A percentile compares a stretch with the other conserved stretches of the same genome.
Conservation (phyloP, 2,329 filamentous ascomycete species). For the Pseudopithomyces chartarum region DNA sequence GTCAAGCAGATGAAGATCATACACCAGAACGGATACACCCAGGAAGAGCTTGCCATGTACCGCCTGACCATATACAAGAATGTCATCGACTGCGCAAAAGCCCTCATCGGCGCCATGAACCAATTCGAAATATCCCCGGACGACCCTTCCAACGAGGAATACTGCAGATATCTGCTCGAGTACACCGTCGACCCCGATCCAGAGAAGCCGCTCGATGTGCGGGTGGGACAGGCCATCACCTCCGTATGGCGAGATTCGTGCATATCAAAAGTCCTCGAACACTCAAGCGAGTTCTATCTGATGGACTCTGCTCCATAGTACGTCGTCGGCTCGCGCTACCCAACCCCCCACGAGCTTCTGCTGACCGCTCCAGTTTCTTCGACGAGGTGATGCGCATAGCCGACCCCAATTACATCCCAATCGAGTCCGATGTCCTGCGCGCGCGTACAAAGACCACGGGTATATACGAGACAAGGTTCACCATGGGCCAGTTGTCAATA, state of each 20-base stretch:
- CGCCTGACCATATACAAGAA: slow-evolving; percentile 98
- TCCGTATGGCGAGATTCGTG: slow-evolving; percentile 90
- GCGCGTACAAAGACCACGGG: slow-evolving; percentile 98
- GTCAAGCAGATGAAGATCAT: slow-evolving; percentile 99
- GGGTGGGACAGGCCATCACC: slow-evolving; percentile 81
- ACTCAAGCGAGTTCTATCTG: slow-evolving; percentile 96
- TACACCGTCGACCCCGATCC: slow-evolving; percentile 92
- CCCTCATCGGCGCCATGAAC: slow-evolving; percentile 86
- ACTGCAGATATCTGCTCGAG: slow-evolving; percentile 79
- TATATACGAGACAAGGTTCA: slow-evolving; percentile 98
- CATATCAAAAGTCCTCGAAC: slow-evolving; percentile 82
- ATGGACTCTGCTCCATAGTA: slow-evolving; percentile 99
- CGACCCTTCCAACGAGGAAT: slow-evolving; percentile 71
- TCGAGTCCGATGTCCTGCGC: slow-evolving; percentile 91
- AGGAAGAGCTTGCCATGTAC: slow-evolving; percentile 92
- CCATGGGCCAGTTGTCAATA: slow-evolving; percentile 98
- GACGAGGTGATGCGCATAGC: slow-evolving; percentile 88
- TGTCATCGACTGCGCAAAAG: slow-evolving; percentile 93
- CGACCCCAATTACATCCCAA: slow-evolving; percentile 82
- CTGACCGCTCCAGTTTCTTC: slow-evolving; percentile 75
- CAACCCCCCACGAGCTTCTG: neutral
- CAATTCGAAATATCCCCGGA: slow-evolving; percentile 86
- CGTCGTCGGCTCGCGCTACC: slow-evolving; percentile 38
- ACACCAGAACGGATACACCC: slow-evolving; percentile 94
- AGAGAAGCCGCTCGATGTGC: slow-evolving; percentile 78